phyloP scores from a whole-genome alignment of 2,329 filamentous ascomycete genomes.

The Parastagonospora nodorum region DNA sequence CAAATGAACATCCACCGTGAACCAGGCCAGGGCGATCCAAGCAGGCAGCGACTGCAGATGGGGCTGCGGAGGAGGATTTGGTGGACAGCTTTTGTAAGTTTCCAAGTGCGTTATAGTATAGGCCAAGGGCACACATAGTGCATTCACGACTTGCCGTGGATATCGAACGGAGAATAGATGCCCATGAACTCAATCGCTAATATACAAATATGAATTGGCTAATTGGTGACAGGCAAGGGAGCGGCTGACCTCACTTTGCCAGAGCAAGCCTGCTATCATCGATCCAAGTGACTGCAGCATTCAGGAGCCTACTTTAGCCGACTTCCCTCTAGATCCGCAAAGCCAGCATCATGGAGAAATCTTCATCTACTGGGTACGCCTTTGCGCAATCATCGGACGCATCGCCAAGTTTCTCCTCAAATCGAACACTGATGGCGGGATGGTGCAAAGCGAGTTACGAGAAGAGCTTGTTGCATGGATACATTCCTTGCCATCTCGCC shows the following conservation, averaged over 20 bases:
- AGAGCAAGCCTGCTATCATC: slow-evolving; percentile 28
- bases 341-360: slow-evolving; percentile 28
- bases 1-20: slow-evolving; percentile 30
- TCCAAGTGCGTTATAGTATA: not conserved
- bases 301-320: slow-evolving; percentile 19
- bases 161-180: no score
- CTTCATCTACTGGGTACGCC: slow-evolving; percentile 28
- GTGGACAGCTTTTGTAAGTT: slow-evolving; percentile 31
- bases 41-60: slow-evolving; percentile 13
- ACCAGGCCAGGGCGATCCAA: slow-evolving; percentile 12
- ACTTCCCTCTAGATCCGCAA: slow-evolving; percentile 23
- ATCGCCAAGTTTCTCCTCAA: slow-evolving; percentile 24
- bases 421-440: slow-evolving; percentile 10
- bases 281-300: slow-evolving; percentile 29
- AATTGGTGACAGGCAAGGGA: slow-evolving; percentile 21
- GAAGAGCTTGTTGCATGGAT: slow-evolving; percentile 26
- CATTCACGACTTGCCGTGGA: no score
- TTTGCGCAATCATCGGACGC: slow-evolving; percentile 28
- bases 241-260: slow-evolving; percentile 24
- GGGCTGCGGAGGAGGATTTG: slow-evolving; percentile 25
- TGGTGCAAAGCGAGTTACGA: slow-evolving; percentile 15
- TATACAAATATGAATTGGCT: not conserved
- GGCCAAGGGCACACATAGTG: no score
- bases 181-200: no score
- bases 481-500: slow-evolving; percentile 17